Conservation (phyloP, 75 land plant genomes). For the Larix kaempferi region DNA sequence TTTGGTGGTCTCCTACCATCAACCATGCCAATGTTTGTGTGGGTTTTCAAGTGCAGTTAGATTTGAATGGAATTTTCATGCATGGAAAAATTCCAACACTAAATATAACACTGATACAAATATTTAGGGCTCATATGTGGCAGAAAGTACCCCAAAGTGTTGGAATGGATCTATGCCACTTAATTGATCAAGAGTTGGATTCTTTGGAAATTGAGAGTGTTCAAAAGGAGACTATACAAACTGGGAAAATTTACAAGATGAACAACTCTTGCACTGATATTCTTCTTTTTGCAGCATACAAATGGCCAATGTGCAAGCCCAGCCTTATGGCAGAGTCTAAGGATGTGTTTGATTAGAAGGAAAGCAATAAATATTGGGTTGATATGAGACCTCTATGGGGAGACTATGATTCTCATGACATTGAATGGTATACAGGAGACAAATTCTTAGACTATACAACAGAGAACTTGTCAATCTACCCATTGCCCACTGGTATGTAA, state of each 20-base stretch:
- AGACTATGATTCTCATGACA: conserved; percentile 98
- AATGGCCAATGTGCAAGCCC: conserved; percentile 99
- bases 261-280: conserved; percentile 98
- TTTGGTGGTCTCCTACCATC: conserved; percentile 99
- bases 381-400: conserved; percentile 99
- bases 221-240: too few species aligned
- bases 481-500: conserved; percentile 96
- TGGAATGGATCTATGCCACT: conserved; percentile 99
- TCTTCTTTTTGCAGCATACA: conserved; percentile 96
- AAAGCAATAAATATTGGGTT: conserved; percentile 96
- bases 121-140: conserved; percentile 97
- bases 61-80: conserved; percentile 99
- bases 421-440: conserved; percentile 92
- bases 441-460: conserved; percentile 98
- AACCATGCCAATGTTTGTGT: conserved; percentile 98
- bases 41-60: conserved; percentile 97
- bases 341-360: conserved; percentile 97
- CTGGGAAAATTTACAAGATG: conserved; percentile 99
- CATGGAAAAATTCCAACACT: conserved; percentile 99
- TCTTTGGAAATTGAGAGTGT: conserved; percentile 95
- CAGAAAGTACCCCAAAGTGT: conserved; percentile 98
- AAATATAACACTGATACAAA: conserved; percentile 96
- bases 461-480: conserved; percentile 99
- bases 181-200: conserved; percentile 95
- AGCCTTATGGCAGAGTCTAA: conserved; percentile 96